Percentiles rank a stretch among this genome's conserved stretches.
phyloP scores from a whole-genome alignment of 208 protist genomes.

The Angomonas desouzai region DNA sequence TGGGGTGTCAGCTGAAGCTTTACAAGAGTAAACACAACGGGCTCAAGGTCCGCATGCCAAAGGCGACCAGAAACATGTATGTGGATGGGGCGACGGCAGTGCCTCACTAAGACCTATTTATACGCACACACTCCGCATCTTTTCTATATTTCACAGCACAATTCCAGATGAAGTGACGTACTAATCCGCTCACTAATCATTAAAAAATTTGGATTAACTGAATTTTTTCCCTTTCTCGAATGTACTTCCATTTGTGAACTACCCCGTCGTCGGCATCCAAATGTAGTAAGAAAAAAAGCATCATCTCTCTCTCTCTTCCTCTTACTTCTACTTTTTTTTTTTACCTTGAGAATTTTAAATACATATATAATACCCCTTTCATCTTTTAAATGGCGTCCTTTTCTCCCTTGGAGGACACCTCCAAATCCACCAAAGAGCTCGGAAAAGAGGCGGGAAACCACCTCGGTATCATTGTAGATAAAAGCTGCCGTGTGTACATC shows the following conservation, averaged over 20 bases:
- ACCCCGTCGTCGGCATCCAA: too few relatives aligned
- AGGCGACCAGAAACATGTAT: constrained; percentile 90
- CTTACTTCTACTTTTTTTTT: background rate
- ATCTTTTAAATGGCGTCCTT: constrained; percentile 51
- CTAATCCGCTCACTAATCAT: background rate
- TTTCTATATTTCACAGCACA: constrained; percentile 1
- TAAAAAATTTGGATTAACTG: background rate
- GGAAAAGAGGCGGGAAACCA: constrained; percentile 19
- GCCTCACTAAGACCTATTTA: constrained; percentile 49
- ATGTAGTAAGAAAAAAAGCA: too few relatives aligned
- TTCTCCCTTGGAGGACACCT: constrained; percentile 45
- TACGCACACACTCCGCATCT: background rate
- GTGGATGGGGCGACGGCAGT: constrained; percentile 82
- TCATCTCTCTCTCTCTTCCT: too few relatives aligned
- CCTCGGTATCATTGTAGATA: constrained; percentile 82
- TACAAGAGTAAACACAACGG: constrained; percentile 71
- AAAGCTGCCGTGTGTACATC: constrained; percentile 82
- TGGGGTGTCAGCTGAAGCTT: constrained; percentile 85
- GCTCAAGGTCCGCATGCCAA: constrained; percentile 70
- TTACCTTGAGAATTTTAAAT: too few relatives aligned
- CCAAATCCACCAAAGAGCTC: constrained; percentile 14
- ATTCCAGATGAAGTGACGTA: background rate
- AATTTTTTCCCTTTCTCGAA: constrained; percentile 6
- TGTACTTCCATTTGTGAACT: too few relatives aligned
- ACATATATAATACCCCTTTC: constrained; percentile 7